Evolutionary conservation across 345 rosid species (phyloP).

Genomic region (Erodium maritimum): DNA sequence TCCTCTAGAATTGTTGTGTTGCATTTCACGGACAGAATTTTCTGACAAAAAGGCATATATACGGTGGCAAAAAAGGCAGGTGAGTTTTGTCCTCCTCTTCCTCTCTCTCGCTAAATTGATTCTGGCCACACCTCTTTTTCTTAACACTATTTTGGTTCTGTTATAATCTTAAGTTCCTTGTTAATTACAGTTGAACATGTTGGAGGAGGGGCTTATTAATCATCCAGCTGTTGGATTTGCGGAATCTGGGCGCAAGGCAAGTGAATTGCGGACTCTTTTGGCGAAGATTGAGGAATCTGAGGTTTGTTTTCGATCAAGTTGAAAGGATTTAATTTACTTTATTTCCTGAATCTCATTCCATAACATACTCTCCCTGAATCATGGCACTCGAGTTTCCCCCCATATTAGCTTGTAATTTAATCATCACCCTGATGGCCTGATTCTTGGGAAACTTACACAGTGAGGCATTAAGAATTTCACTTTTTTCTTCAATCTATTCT

Average conservation of each 20-base stretch:
- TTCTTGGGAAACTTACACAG: background rate
- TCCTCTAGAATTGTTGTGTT: conserved; percentile 82
- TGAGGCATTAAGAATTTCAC: background rate
- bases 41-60: conserved; percentile 90
- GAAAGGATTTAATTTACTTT: too few relatives aligned
- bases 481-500: background rate
- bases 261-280: conserved; percentile 70
- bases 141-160: background rate
- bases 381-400: background rate
- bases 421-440: background rate
- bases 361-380: background rate
- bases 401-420: background rate
- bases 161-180: background rate
- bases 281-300: conserved; percentile 95
- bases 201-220: conserved; percentile 94
- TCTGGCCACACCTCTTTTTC: background rate
- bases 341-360: background rate
- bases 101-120: conserved; percentile 5
- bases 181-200: conserved; percentile 61
- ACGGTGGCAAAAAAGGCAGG: conserved; percentile 99
- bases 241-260: conserved; percentile 75
- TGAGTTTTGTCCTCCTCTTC: conserved; percentile 20
- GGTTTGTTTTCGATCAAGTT: conserved; percentile 27
- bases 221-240: conserved; percentile 84
- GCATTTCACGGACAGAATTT: conserved; percentile 88